Base-by-base conservation (phyloP, 768 basidiomycete genomes). In the Mycena crocata region DNA sequence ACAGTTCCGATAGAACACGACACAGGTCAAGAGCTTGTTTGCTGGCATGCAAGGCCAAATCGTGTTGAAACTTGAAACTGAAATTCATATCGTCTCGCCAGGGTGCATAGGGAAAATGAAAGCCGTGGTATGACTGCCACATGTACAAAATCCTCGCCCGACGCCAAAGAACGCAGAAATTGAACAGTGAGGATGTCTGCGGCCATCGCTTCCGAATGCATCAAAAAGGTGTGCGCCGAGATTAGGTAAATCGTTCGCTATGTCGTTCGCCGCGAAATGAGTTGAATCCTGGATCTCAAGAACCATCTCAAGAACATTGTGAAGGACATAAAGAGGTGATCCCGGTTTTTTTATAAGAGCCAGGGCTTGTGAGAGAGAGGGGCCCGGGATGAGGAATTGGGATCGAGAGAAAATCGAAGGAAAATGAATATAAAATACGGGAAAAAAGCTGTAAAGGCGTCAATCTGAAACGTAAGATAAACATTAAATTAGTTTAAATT, bases 291-390 rank as follows among this genome's bases (percentile, higher is more conserved):
- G 26, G 5, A 57, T 37, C 15, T 65, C 3, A 1, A 65, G 10
- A 15, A 65, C 35, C 28, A 58, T 52, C 26, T 39, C 48, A n/a
- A 65, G 56, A 23, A 58, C 35, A 7, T 46, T 31, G n/a, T 65
- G 49, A 21, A 65, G 64, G 23, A 65, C 64, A 15, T 54, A 51
- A 15, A 40, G 6, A 3, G 42, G 13, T 3, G 45, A 39, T 19
- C 31, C 35, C 23, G 62, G n/a, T 45, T 31, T n/a, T n/a, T n/a
- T n/a, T n/a, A n/a, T n/a, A n/a, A n/a, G n/a, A n/a, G n/a, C n/a
- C n/a, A n/a, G n/a, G n/a, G n/a, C n/a, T n/a, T n/a, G n/a, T n/a
- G n/a, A n/a, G n/a, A n/a, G n/a, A n/a, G n/a, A n/a, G n/a, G n/a
- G n/a, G n/a, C n/a, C n/a, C n/a, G n/a, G n/a, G n/a, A n/a, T n/a